Evolutionary conservation across 2,329 filamentous ascomycete species (phyloP).

Genomic region (Hymenoscyphus occultus): DNA sequence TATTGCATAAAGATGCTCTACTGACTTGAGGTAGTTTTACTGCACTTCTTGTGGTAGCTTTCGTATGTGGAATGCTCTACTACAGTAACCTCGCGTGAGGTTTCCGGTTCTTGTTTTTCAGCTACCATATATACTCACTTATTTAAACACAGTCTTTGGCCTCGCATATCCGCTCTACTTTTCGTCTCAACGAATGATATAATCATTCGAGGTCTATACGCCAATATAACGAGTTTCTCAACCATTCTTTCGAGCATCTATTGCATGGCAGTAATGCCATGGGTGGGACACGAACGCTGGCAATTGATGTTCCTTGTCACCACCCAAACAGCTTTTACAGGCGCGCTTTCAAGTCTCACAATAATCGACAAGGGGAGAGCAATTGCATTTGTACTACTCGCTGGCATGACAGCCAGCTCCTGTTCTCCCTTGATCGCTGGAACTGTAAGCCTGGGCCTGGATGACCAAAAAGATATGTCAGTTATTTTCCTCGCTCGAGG

Average conservation of each 20-base stretch:
- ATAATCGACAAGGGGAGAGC: slow-evolving; percentile 37
- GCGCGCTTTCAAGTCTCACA: slow-evolving; percentile 37
- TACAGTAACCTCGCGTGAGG: slow-evolving; percentile 21
- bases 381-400: slow-evolving; percentile 37
- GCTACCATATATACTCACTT: neutral
- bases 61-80: slow-evolving; percentile 37
- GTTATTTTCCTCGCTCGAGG: neutral
- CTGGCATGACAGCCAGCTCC: slow-evolving; percentile 36
- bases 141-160: slow-evolving; percentile 22
- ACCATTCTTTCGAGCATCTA: slow-evolving; percentile 28
- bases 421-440: slow-evolving; percentile 37
- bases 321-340: slow-evolving; percentile 39
- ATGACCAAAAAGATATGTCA: slow-evolving; percentile 38
- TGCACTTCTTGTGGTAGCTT: slow-evolving; percentile 35
- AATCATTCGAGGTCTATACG: slow-evolving; percentile 32
- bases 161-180: slow-evolving; percentile 28
- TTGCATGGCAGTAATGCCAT: slow-evolving; percentile 13
- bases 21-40: slow-evolving; percentile 26
- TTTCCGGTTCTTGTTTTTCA: neutral
- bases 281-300: slow-evolving; percentile 39
- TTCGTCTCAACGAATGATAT: slow-evolving; percentile 25
- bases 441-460: slow-evolving; percentile 38
- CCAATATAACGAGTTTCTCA: slow-evolving; percentile 26
- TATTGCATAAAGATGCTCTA: neutral
- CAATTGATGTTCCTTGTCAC: slow-evolving; percentile 38